phyloP scores from a whole-genome alignment of 1,284 basidiomycete genomes.

The Austroboletus rostrupii region DNA sequence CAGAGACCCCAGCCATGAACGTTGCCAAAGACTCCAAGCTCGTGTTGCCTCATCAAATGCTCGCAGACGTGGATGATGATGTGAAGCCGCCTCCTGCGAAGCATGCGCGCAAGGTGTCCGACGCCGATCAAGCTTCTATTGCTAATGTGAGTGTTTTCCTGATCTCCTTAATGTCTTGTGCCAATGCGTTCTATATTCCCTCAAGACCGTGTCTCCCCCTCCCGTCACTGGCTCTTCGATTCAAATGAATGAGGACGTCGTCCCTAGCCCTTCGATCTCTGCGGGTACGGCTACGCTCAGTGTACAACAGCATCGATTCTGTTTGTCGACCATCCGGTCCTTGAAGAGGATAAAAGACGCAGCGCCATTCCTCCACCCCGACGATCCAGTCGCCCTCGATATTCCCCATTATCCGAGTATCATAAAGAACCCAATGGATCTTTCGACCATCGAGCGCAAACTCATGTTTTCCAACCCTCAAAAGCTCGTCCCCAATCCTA shows the following conservation, averaged over 20 bases:
- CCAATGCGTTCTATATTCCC: slow-evolving; percentile 19
- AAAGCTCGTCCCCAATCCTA: slow-evolving; percentile 66
- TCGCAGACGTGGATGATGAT: slow-evolving; percentile 44
- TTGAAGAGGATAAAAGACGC: slow-evolving; percentile 89
- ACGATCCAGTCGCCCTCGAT: slow-evolving; percentile 85
- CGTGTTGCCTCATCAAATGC: slow-evolving; percentile 18
- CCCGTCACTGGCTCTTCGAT: slow-evolving; percentile 44
- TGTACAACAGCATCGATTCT: slow-evolving; percentile 76
- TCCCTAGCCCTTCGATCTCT: slow-evolving; percentile 33
- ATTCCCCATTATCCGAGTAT: slow-evolving; percentile 90
- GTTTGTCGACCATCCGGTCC: slow-evolving; percentile 73
- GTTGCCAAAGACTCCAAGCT: slow-evolving; percentile 12
- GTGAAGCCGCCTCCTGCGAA: slow-evolving; percentile 70
- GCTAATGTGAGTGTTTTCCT: slow-evolving; percentile 70
- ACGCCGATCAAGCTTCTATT: slow-evolving; percentile 51
- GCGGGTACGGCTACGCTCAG: slow-evolving; percentile 45
- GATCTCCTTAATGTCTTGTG: slow-evolving; percentile 35
- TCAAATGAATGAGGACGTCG: slow-evolving; percentile 33
- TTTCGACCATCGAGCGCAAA: slow-evolving; percentile 92
- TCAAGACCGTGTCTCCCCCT: slow-evolving; percentile 71
- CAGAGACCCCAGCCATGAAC: slow-evolving; percentile 23
- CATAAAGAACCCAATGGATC: slow-evolving; percentile 92
- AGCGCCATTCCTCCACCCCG: slow-evolving; percentile 79
- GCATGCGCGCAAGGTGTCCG: slow-evolving; percentile 52
- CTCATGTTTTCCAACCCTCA: slow-evolving; percentile 72